Base-by-base conservation (phyloP, 208 protist species). In the Porcisia hertigi region DNA sequence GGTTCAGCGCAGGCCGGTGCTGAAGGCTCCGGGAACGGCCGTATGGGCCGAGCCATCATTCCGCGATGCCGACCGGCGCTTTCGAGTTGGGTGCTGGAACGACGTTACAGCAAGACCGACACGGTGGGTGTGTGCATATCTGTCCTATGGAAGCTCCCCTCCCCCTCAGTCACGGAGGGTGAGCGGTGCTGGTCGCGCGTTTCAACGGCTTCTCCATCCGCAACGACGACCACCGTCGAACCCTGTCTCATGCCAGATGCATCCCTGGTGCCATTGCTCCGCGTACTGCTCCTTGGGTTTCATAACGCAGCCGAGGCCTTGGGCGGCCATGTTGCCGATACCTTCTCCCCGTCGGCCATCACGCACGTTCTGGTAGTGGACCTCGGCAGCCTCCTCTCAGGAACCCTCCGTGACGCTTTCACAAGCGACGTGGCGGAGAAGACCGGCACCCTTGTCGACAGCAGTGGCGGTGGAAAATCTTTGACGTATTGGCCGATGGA, bases 281-380 rank as follows among this genome's bases (percentile, higher is more conserved):
- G 85, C 4, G 85, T 89, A n/a, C 62, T 95, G 59, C 52, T 88
- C 8, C 76, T 76, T 53, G 87, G 73, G n/a, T 71, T 96, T 2
- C 74, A 77, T 41, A 79, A 86, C 45, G 82, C 86, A 12, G 85
- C 91, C 5, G 74, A 73, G 47, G 77, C 88, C 41, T 84, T 96
- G 23, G 87, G 86, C n/a, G 92, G 90, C 39, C 84, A 83, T 47
- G 58, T 87, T 0, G 69, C 58, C 2, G 88, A 94, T 8, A 55
- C 60, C 16, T 88, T 88, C 54, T 60, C 86, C 1, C 39, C 74
- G 4, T 73, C 86, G 7, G 82, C 84, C 5, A 86, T 93, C 25
- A 96, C 92, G 36, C 92, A 96, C 73, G 85, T 94, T 39, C 73
- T 96, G 16, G 66, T 91, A 34, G 85, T 96, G 8, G 89, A 95